Conservation (phyloP, 2,329 filamentous ascomycete genomes). For the Byssochlamys sp. region DNA sequence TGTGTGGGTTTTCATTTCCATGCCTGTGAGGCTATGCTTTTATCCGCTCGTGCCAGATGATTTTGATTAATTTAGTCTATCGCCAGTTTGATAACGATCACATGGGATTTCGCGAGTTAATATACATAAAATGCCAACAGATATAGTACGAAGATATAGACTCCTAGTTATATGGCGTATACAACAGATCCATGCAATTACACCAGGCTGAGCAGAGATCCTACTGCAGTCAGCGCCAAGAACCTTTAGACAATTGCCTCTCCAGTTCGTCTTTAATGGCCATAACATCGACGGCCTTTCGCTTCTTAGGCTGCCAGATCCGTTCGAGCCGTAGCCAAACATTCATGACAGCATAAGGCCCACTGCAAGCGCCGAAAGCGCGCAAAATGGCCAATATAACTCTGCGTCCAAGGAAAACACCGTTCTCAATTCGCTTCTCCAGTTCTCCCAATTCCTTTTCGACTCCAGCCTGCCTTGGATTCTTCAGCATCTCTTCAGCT, state of each 20-base stretch:
- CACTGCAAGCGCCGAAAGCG: slow-evolving; percentile 31
- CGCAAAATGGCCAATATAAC: slow-evolving; percentile 31
- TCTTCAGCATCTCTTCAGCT: slow-evolving; percentile 3
- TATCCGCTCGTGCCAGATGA: not conserved
- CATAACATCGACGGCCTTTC: slow-evolving; percentile 26
- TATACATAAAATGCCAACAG: not conserved
- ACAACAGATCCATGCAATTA: not conserved
- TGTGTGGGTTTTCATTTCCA: not conserved
- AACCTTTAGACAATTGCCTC: slow-evolving; percentile 20
- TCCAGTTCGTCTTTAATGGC: slow-evolving; percentile 30
- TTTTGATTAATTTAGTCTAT: not conserved
- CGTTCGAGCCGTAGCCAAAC: slow-evolving; percentile 31
- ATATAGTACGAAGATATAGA: not conserved
- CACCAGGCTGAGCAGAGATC: not conserved
- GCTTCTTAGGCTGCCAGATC: slow-evolving; percentile 31
- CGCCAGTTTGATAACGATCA: not conserved
- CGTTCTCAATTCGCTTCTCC: slow-evolving; percentile 27
- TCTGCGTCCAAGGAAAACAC: slow-evolving; percentile 32
- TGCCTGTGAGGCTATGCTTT: not conserved
- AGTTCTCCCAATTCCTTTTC: slow-evolving; percentile 13
- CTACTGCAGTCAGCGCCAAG: not conserved
- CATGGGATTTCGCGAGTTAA: not conserved
- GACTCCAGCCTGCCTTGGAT: not conserved
- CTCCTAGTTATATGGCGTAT: not conserved
- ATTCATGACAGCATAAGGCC: slow-evolving; percentile 26